Conservation (phyloP, 805 yeast species). For the Wickerhamiella brachini region DNA sequence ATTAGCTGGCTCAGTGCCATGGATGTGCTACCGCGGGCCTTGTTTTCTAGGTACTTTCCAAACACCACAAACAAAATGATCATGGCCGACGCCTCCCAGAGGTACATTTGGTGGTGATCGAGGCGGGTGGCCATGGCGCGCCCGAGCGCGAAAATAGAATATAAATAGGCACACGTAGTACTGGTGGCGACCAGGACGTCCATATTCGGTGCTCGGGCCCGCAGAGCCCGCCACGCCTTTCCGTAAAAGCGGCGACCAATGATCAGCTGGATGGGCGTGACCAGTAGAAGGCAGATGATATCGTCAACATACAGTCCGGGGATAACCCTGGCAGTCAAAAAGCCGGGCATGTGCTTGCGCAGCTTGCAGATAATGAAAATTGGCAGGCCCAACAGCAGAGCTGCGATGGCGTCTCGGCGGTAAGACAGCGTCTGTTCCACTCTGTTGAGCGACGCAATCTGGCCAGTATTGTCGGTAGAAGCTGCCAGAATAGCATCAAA, state of each 20-base stretch:
- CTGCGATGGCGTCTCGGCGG: constrained; percentile 39
- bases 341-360: constrained; percentile 23
- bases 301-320: constrained; percentile 57
- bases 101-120: constrained; percentile 17
- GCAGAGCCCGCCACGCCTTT: constrained; percentile 50
- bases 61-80: constrained; percentile 67
- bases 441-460: constrained; percentile 53
- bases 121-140: constrained; percentile 27
- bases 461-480: constrained; percentile 46
- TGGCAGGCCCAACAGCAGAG: constrained; percentile 50
- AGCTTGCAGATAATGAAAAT: constrained; percentile 34
- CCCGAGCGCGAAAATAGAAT: constrained; percentile 53
- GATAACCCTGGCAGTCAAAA: constrained; percentile 28
- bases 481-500: constrained; percentile 37
- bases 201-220: constrained; percentile 72
- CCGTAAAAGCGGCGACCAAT: constrained; percentile 57
- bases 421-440: constrained; percentile 61
- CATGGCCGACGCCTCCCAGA: constrained; percentile 84
- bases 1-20: constrained; percentile 71
- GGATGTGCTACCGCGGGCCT: constrained; percentile 88
- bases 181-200: constrained; percentile 79
- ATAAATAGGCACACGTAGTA: constrained; percentile 61
- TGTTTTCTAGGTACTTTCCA: constrained; percentile 85
- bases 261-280: constrained; percentile 47
- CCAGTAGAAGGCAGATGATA: constrained; percentile 41